Conservation (phyloP, 78 protist species). For the Dictyostelium purpureum region DNA sequence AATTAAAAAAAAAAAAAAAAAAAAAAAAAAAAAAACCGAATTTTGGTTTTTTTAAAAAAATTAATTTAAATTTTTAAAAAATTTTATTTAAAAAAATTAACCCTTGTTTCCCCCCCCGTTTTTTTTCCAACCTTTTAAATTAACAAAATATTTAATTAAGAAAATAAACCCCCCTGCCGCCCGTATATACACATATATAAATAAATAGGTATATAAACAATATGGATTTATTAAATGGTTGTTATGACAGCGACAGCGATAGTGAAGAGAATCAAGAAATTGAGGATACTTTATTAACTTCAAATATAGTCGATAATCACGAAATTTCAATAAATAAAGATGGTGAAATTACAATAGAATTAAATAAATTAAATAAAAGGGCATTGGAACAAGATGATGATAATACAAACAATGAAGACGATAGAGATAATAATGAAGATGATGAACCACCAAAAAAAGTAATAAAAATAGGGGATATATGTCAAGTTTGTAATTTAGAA, state of each 20-base stretch:
- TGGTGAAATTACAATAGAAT: conserved; percentile 9
- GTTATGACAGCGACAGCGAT: neutral
- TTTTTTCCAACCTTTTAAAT: too few relatives aligned
- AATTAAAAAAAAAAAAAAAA: too few relatives aligned
- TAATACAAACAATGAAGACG: neutral
- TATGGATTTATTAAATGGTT: neutral
- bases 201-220: too few relatives aligned
- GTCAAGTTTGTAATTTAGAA: conserved; percentile 19
- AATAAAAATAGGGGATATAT: neutral
- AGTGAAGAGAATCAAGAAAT: neutral
- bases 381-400: neutral
- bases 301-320: neutral
- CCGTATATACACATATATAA: too few relatives aligned
- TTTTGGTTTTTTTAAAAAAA: too few relatives aligned
- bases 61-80: too few relatives aligned
- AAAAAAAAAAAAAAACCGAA: too few relatives aligned
- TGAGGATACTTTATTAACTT: neutral
- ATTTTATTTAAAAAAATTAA: too few relatives aligned
- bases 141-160: too few relatives aligned
- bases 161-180: too few relatives aligned
- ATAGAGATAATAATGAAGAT: neutral
- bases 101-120: too few relatives aligned
- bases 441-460: neutral
- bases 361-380: neutral
- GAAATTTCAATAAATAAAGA: conserved; percentile 7